Percentiles rank a stretch among this genome's conserved stretches.
Conservation (phyloP, 2,329 filamentous ascomycete species). For the Clonostachys rhizophaga region DNA sequence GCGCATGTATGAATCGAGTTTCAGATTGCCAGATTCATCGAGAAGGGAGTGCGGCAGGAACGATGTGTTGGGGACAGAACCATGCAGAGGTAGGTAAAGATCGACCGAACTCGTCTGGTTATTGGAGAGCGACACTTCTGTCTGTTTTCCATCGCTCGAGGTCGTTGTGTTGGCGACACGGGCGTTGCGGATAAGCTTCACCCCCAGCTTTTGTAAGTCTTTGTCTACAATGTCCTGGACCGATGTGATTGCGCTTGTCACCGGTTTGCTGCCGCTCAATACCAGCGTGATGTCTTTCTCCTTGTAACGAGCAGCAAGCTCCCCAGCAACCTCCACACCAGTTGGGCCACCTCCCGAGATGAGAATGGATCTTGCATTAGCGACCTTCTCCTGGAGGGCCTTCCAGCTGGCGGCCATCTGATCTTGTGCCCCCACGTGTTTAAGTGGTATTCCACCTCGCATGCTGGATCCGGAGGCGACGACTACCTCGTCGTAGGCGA, state of each 20-base stretch:
- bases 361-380: constrained; percentile 43
- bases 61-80: constrained; percentile 32
- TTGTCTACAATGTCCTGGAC: constrained; percentile 20
- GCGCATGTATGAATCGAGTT: constrained; percentile 24
- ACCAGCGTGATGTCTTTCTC: constrained; percentile 54
- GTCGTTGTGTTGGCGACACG: constrained; percentile 20
- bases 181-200: constrained; percentile 20
- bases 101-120: constrained; percentile 20
- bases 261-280: constrained; percentile 10
- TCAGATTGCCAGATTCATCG: constrained; percentile 21
- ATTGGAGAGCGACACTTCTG: constrained; percentile 19
- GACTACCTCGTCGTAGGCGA: constrained; percentile 49
- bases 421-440: constrained; percentile 26
- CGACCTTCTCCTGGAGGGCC: constrained; percentile 20
- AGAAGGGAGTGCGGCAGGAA: constrained; percentile 28
- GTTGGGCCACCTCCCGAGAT: constrained; percentile 52
- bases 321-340: constrained; percentile 49
- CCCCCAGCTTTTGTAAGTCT: constrained; percentile 15
- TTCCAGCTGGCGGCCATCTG: constrained; percentile 20
- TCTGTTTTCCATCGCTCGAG: constrained; percentile 7
- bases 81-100: constrained; percentile 38
- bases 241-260: constrained; percentile 11
- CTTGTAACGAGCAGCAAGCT: constrained; percentile 92
- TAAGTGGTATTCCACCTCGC: constrained; percentile 33
- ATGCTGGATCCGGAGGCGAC: constrained; percentile 48